Percentiles rank a stretch among this genome's conserved stretches.
Conservation (phyloP, 371 early-diverging fungal species). For the Mycotypha africana region DNA sequence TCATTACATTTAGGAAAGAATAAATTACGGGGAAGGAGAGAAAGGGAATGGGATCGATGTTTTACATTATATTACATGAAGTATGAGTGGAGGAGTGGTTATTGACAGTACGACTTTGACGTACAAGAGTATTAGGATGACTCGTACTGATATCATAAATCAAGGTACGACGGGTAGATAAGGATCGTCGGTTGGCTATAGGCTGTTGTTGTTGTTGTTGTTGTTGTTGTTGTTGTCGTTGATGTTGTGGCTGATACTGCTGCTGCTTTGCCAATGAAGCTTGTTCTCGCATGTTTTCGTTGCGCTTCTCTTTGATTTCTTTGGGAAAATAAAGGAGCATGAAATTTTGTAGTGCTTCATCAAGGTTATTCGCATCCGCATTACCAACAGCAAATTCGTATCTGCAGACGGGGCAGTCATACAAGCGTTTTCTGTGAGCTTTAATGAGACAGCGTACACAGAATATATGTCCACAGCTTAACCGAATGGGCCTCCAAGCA, state of each 20-base stretch:
- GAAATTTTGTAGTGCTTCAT: constrained; percentile 56
- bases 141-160: too few species aligned
- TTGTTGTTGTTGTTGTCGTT: constrained; percentile 5
- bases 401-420: constrained; percentile 70
- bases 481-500: constrained; percentile 70
- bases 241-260: constrained; percentile 17
- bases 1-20: too few species aligned
- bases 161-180: too few species aligned
- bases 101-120: too few species aligned
- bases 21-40: too few species aligned
- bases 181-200: too few species aligned
- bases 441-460: constrained; percentile 73
- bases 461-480: constrained; percentile 66
- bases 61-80: too few species aligned
- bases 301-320: constrained; percentile 64
- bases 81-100: too few species aligned
- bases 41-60: too few species aligned
- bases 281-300: constrained; percentile 57
- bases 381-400: constrained; percentile 48
- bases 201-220: constrained; percentile 12
- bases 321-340: constrained; percentile 67
- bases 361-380: constrained; percentile 58
- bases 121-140: too few species aligned
- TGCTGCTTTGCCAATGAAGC: constrained; percentile 47
- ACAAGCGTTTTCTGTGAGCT: constrained; percentile 51